phyloP scores from a whole-genome alignment of 1,284 basidiomycete species.

The Rhodotorula sp. region DNA sequence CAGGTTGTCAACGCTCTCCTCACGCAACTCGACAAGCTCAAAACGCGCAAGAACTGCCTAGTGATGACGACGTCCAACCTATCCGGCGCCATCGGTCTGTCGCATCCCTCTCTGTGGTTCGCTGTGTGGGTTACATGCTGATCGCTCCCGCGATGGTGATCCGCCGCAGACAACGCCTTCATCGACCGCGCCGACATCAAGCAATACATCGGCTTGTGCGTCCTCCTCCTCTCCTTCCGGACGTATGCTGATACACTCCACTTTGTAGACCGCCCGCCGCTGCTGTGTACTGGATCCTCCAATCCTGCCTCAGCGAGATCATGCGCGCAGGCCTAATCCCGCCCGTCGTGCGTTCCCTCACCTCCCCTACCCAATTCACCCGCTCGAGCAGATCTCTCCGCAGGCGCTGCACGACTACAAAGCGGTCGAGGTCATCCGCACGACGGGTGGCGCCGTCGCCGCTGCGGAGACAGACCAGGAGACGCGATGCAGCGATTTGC shows the following conservation, averaged over 20 bases:
- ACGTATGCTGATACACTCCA: background rate
- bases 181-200: constrained; percentile 96
- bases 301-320: constrained; percentile 78
- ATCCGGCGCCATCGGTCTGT: constrained; percentile 74
- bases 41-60: constrained; percentile 86
- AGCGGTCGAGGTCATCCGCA: constrained; percentile 29
- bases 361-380: too few species aligned
- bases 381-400: background rate
- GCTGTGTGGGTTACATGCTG: background rate
- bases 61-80: constrained; percentile 98
- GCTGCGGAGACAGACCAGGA: background rate
- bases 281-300: constrained; percentile 92
- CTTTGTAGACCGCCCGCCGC: constrained; percentile 52
- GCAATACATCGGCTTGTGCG: constrained; percentile 62
- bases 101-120: background rate
- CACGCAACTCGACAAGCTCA: constrained; percentile 95
- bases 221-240: background rate
- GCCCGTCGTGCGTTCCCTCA: constrained; percentile 27
- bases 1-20: constrained; percentile 96
- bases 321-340: constrained; percentile 69
- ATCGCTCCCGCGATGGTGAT: constrained; percentile 49
- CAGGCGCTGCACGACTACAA: constrained; percentile 58
- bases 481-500: constrained; percentile 57
- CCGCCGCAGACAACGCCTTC: constrained; percentile 75
- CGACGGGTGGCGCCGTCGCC: background rate